Percentiles rank a stretch among this genome's conserved stretches.
phyloP scores from a whole-genome alignment of 2,329 filamentous ascomycete species.

The Diplocarpon rosae region DNA sequence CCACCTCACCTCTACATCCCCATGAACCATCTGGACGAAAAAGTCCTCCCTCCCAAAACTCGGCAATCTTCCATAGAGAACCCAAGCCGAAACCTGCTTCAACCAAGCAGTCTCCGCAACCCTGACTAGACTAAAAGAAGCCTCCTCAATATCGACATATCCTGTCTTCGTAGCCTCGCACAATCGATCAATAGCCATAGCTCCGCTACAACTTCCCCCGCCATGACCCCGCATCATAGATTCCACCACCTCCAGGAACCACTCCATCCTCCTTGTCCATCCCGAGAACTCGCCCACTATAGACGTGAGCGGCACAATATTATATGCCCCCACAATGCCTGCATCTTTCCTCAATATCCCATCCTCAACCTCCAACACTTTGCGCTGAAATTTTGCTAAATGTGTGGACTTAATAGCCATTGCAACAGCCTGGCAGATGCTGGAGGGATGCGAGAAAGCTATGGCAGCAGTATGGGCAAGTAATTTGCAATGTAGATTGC shows the following conservation, averaged over 20 bases:
- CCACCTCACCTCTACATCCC: slow-evolving; percentile 27
- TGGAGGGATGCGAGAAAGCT: slow-evolving; percentile 60
- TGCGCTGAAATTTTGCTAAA: slow-evolving; percentile 68
- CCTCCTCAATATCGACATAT: slow-evolving; percentile 73
- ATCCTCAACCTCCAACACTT: slow-evolving; percentile 75
- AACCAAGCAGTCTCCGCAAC: slow-evolving; percentile 85
- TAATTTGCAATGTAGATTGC: slow-evolving; percentile 64
- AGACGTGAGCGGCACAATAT: slow-evolving; percentile 82
- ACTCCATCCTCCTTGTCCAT: slow-evolving; percentile 77
- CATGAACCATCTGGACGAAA: slow-evolving; percentile 50
- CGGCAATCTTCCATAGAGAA: slow-evolving; percentile 78
- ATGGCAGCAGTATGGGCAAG: slow-evolving; percentile 56
- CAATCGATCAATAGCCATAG: slow-evolving; percentile 66
- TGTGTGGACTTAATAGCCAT: slow-evolving; percentile 65
- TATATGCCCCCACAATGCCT: slow-evolving; percentile 75
- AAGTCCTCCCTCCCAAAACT: slow-evolving; percentile 74
- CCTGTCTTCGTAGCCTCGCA: slow-evolving; percentile 73
- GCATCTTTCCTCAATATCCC: slow-evolving; percentile 68
- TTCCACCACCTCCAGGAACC: slow-evolving; percentile 65
- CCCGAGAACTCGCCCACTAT: slow-evolving; percentile 76
- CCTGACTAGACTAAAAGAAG: slow-evolving; percentile 60
- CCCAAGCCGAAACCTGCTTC: slow-evolving; percentile 80
- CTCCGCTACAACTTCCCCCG: slow-evolving; percentile 45
- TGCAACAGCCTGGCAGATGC: slow-evolving; percentile 79
- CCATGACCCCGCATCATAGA: slow-evolving; percentile 46